Percentiles rank a stretch among this genome's conserved stretches.
Conservation (phyloP, 768 basidiomycete genomes). For the Rhodotorula sphaerocarpa region DNA sequence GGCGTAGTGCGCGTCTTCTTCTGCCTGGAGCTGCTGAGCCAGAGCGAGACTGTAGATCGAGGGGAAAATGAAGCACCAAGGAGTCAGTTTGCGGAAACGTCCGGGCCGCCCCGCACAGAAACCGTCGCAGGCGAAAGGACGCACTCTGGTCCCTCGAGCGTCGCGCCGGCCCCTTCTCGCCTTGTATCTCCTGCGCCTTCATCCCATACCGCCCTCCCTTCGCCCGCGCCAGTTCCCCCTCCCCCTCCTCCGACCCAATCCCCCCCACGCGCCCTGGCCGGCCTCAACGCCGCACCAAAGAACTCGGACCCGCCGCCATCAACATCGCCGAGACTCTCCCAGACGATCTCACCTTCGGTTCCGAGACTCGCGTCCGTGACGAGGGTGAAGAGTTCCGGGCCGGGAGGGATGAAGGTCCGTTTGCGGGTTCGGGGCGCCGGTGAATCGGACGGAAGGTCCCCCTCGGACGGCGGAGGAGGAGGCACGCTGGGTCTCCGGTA, state of each 20-base stretch:
- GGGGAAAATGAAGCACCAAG: conserved; percentile 4
- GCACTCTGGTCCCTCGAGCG: conserved; percentile 52
- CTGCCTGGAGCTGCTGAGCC: conserved; percentile 67
- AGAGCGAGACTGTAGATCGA: conserved; percentile 53
- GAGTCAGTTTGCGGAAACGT: not conserved
- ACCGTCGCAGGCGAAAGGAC: too few relatives aligned
- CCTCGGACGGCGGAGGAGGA: not conserved
- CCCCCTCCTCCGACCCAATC: conserved; percentile 45
- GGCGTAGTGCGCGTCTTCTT: conserved; percentile 63
- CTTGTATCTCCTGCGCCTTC: conserved; percentile 47
- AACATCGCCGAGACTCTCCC: conserved; percentile 83
- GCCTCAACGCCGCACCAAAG: conserved; percentile 61
- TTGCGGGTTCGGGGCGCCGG: too few relatives aligned
- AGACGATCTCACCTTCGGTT: conserved; percentile 68
- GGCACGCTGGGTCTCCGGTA: conserved; percentile 48
- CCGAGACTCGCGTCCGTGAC: conserved; percentile 78
- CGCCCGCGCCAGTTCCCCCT: too few relatives aligned
- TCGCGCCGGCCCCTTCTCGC: conserved; percentile 40
- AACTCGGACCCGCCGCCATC: conserved; percentile 71
- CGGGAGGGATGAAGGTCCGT: conserved; percentile 25
- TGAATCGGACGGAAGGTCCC: too few relatives aligned
- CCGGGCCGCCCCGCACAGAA: too few relatives aligned
- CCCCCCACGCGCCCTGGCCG: conserved; percentile 60
- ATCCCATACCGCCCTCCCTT: not conserved
- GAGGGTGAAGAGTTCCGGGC: conserved; percentile 62